These are phyloP conservation scores for Venturia carpophila DNA, from an alignment of 2,329 filamentous ascomycete species.

Conservation along the genomic window DNA sequence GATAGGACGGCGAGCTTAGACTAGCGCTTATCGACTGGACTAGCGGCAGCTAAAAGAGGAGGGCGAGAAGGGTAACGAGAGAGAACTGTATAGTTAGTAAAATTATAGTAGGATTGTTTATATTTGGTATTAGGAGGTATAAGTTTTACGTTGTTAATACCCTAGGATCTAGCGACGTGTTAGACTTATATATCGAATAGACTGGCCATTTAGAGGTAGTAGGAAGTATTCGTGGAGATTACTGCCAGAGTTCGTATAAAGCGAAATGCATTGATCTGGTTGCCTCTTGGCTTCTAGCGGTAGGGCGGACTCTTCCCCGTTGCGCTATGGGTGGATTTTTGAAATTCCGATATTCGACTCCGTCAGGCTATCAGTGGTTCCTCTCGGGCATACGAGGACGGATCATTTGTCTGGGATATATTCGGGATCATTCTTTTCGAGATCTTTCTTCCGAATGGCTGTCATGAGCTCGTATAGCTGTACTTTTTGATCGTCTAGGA, in stretches of 20 bases:
- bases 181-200: background rate
- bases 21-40: background rate
- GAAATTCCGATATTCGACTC: too few relatives aligned
- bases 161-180: background rate
- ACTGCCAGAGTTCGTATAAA: background rate
- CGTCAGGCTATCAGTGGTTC: too few relatives aligned
- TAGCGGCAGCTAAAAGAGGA: background rate
- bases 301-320: background rate
- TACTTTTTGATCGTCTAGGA: slow-evolving; percentile 77
- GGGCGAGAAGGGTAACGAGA: background rate
- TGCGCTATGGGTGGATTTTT: background rate
- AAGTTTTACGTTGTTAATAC: background rate
- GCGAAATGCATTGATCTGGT: background rate
- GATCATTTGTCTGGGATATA: slow-evolving; percentile 26
- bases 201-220: background rate
- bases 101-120: background rate
- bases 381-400: background rate
- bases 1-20: background rate
- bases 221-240: background rate
- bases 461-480: slow-evolving; percentile 94
- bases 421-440: slow-evolving; percentile 41
- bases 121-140: background rate
- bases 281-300: background rate
- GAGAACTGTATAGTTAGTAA: background rate
- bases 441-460: slow-evolving; percentile 55